Base-by-base conservation (phyloP, 352 stramenopile genomes). In the Phytophthora syringae region DNA sequence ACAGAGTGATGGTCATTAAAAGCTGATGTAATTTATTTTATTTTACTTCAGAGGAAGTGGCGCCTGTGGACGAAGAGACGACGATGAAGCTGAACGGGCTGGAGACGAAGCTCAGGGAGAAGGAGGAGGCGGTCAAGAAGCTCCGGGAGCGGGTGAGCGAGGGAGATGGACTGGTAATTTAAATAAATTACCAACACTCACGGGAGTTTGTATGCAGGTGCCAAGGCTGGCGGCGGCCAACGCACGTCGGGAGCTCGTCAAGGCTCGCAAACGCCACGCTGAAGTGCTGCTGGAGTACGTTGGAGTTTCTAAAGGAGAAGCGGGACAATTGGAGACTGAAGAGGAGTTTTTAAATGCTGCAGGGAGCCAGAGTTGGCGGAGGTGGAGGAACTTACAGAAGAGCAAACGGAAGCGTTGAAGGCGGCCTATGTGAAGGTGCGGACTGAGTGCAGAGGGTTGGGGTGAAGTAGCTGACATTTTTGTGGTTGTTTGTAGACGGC, bases 31-130 rank as follows among this genome's bases (percentile, higher is more conserved):
- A n/a, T n/a, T n/a, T n/a, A n/a, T n/a, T n/a, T n/a, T n/a, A n/a
- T n/a, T n/a, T n/a, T n/a, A n/a, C n/a, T n/a, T n/a, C 20, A 92
- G 82, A 93, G 67, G 74, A 90, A 13, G n/a, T 91, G 57, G 82
- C 83, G 47, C 72, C 74, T 1, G 54, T 91, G 37, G 84, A 93
- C 28, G 48, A 74, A n/a, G 65, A 66, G 50, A 76, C 76, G 7
- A 44, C 70, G 7, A 64, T 43, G n/a, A 80, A 77, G 39, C 66
- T 89, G 7, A 65, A 73, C 21, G 68, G 83, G 48, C 39, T 90
- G 61, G 74, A 93, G 58, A 60, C 70, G 39, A 74, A 58, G 55
- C 62, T 91, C 7, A 77, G 74, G 43, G 76, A 84, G 45, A 90
- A 90, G 54, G 74, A 91, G 58, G 45, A 53, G 7, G 66, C 55